Conservation (phyloP, 1,139 yeast species). For the Blastobotrys serpentis region DNA sequence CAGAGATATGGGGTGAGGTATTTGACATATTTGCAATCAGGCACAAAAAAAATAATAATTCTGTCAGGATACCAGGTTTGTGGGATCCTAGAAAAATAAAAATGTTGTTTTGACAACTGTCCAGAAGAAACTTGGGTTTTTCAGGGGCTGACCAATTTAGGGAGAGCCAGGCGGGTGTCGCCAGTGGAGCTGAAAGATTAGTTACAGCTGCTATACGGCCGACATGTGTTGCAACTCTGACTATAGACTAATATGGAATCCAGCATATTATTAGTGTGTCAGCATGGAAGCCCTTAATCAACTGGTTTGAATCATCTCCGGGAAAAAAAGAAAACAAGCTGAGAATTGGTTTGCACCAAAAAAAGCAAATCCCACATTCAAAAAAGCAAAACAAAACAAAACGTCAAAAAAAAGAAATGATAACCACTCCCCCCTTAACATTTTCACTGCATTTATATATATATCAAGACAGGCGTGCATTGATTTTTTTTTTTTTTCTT, state of each 20-base stretch:
- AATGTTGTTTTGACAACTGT: neutral
- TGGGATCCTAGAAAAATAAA: neutral
- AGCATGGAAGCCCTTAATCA: neutral
- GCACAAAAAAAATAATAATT: neutral
- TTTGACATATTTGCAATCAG: conserved; percentile 1
- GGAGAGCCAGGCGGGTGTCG: too few relatives aligned
- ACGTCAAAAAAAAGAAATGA: neutral
- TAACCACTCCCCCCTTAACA: neutral
- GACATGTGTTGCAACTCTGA: neutral
- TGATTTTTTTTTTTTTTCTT: neutral
- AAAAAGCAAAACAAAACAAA: neutral
- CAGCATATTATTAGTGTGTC: neutral
- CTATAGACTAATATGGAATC: neutral
- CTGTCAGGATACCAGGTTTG: neutral
- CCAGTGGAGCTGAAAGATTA: too few relatives aligned
- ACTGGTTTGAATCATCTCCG: too few relatives aligned
- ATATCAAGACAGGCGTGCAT: neutral
- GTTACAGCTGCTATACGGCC: too few relatives aligned
- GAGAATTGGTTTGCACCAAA: neutral
- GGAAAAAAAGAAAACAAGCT: neutral
- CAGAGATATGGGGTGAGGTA: neutral
- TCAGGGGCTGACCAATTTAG: too few relatives aligned
- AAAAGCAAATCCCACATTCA: neutral
- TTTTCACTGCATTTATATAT: neutral
- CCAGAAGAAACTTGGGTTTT: too few relatives aligned